phyloP scores from a whole-genome alignment of 192 early-diverging fungal genomes.

The Coemansia sp. region DNA sequence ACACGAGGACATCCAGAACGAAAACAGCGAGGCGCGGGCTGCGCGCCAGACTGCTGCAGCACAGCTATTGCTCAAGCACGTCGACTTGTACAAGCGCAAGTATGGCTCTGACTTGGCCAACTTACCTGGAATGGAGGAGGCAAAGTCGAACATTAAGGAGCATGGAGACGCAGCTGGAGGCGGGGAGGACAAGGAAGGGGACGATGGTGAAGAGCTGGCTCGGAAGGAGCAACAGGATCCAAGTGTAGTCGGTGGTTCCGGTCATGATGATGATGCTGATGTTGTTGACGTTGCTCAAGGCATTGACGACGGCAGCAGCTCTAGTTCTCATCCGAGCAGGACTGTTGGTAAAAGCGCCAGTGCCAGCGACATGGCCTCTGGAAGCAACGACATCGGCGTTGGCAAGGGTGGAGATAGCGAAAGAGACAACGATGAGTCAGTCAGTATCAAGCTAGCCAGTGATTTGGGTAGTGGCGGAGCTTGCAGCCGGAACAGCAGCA shows the following conservation, averaged over 20 bases:
- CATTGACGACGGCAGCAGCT: constrained; percentile 5
- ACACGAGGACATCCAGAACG: constrained; percentile 14
- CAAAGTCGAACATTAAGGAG: constrained; percentile 24
- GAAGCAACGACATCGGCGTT: not conserved
- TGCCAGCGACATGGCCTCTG: not conserved
- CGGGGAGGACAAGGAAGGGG: constrained; percentile 8
- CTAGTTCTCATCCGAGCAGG: not conserved
- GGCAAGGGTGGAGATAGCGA: not conserved
- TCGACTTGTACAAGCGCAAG: constrained; percentile 40
- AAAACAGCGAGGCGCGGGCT: constrained; percentile 14
- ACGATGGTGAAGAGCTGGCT: not conserved
- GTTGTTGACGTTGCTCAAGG: not conserved
- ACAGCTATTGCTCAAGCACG: constrained; percentile 32
- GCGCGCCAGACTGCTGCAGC: constrained; percentile 31
- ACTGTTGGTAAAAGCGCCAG: not conserved
- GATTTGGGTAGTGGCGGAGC: not conserved
- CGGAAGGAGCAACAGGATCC: not conserved
- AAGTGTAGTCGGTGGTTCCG: not conserved
- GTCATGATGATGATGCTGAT: not conserved
- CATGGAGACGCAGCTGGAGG: not conserved
- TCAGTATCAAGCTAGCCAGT: not conserved
- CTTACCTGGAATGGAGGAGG: constrained; percentile 26
- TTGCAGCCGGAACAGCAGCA: constrained; percentile 6
- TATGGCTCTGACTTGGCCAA: constrained; percentile 29
- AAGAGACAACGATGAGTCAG: constrained; percentile 8